These are phyloP conservation scores for Camellia lanceoleosa DNA, from an alignment of 148 eudicot species.

Conservation along the genomic window DNA sequence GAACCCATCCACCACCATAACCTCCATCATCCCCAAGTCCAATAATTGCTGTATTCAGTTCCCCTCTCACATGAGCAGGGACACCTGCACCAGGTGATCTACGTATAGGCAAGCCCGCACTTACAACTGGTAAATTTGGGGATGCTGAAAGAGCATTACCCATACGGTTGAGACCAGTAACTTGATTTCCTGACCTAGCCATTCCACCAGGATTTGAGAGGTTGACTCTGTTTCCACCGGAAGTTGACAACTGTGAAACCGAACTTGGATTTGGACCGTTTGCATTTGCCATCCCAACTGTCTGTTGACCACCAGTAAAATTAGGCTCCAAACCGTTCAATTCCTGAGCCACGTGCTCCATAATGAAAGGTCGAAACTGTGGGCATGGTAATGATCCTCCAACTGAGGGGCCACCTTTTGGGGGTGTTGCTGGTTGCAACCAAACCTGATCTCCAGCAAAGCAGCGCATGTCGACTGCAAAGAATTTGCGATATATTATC, in stretches of 20 bases:
- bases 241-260: constrained; percentile 43
- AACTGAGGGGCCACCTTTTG: constrained; percentile 82
- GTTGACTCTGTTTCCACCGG: constrained; percentile 55
- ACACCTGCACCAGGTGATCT: constrained; percentile 75
- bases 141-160: constrained; percentile 55
- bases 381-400: constrained; percentile 99
- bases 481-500: constrained; percentile 81
- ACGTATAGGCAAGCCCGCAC: constrained; percentile 59
- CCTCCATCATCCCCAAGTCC: constrained; percentile 99
- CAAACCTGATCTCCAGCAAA: constrained; percentile 99
- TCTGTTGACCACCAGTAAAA: constrained; percentile 63
- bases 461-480: constrained; percentile 99
- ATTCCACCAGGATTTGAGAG: constrained; percentile 45
- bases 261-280: constrained; percentile 44
- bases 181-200: constrained; percentile 62
- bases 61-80: constrained; percentile 97
- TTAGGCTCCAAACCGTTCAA: constrained; percentile 89
- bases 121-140: constrained; percentile 49
- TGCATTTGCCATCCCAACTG: constrained; percentile 47
- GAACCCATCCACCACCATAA: constrained; percentile 99
- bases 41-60: constrained; percentile 90
- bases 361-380: constrained; percentile 96
- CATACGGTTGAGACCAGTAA: constrained; percentile 53
- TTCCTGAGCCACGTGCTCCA: constrained; percentile 99
- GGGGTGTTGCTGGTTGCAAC: constrained; percentile 99